These are phyloP conservation scores for Pleurotus platypus DNA, from an alignment of 768 basidiomycete genomes.

Conservation along the genomic window DNA sequence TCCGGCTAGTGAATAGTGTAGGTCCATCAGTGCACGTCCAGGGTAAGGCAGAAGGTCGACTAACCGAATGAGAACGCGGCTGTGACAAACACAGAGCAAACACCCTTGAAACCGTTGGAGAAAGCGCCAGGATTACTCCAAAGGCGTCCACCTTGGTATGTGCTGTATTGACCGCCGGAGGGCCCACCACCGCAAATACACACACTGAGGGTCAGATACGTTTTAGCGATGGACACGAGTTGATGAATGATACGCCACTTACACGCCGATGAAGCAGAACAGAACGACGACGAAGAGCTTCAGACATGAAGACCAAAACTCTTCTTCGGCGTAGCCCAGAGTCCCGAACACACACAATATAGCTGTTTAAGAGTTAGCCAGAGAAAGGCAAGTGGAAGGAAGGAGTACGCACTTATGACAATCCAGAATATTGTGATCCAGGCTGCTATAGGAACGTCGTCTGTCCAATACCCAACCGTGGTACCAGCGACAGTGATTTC, in stretches of 20 bases:
- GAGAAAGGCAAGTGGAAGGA: neutral
- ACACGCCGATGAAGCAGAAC: conserved; percentile 45
- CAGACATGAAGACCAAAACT: conserved; percentile 48
- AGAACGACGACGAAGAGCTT: conserved; percentile 42
- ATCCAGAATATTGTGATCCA: conserved; percentile 45
- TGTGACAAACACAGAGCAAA: conserved; percentile 44
- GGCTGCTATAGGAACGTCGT: conserved; percentile 33
- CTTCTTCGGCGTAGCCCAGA: conserved; percentile 44
- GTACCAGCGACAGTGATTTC: conserved; percentile 43
- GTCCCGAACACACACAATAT: conserved; percentile 40
- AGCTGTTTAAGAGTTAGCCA: conserved; percentile 17
- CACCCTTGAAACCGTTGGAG: conserved; percentile 42
- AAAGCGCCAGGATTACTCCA: conserved; percentile 39
- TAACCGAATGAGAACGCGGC: conserved; percentile 27
- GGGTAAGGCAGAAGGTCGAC: conserved; percentile 1
- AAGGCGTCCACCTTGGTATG: conserved; percentile 34
- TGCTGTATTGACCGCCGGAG: conserved; percentile 25
- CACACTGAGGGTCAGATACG: conserved; percentile 20
- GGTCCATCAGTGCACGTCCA: neutral
- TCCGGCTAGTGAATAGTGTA: conserved; percentile 25
- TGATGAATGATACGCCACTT: conserved; percentile 11
- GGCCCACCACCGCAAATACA: conserved; percentile 43
- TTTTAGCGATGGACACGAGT: neutral
- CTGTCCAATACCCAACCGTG: conserved; percentile 42
- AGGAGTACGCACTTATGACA: conserved; percentile 27